Evolutionary conservation across 805 yeast genomes (phyloP).

Genomic region (Monosporozyma siamensis): DNA sequence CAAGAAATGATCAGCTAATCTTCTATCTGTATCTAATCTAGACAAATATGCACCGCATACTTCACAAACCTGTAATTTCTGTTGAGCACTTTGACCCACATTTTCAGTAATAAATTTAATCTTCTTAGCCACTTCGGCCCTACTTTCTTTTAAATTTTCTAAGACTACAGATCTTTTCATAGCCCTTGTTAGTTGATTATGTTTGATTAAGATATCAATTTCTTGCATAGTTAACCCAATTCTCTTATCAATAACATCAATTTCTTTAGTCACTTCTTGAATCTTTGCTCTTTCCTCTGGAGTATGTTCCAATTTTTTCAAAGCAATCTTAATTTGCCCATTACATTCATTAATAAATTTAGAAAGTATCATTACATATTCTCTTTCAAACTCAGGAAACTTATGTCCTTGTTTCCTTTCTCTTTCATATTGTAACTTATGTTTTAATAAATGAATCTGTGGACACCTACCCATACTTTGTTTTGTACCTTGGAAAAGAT

Average conservation of each 20-base stretch:
- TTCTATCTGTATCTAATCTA: conserved; percentile 73
- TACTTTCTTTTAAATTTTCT: conserved; percentile 37
- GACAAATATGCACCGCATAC: conserved; percentile 86
- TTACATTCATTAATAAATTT: conserved; percentile 59
- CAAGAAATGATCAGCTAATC: conserved; percentile 81
- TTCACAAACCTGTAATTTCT: conserved; percentile 81
- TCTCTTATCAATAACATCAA: conserved; percentile 52
- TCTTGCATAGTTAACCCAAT: conserved; percentile 64
- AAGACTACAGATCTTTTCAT: conserved; percentile 40
- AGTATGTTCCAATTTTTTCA: conserved; percentile 52
- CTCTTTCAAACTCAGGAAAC: conserved; percentile 40
- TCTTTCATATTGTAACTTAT: conserved; percentile 58
- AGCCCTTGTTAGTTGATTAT: conserved; percentile 43
- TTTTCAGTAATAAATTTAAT: conserved; percentile 57
- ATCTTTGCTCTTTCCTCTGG: conserved; percentile 62
- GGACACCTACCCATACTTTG: conserved; percentile 78
- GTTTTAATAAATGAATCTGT: conserved; percentile 61
- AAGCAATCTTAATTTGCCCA: conserved; percentile 51
- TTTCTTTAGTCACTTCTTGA: conserved; percentile 42
- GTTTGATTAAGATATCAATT: conserved; percentile 41
- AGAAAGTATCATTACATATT: conserved; percentile 39
- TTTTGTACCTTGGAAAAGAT: conserved; percentile 71
- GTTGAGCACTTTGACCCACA: conserved; percentile 79
- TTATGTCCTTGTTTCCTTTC: conserved; percentile 33
- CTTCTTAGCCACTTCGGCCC: conserved; percentile 45